These are phyloP conservation scores for Talaromyces piceae DNA, from an alignment of 2,329 filamentous ascomycete species.

Conservation along the genomic window DNA sequence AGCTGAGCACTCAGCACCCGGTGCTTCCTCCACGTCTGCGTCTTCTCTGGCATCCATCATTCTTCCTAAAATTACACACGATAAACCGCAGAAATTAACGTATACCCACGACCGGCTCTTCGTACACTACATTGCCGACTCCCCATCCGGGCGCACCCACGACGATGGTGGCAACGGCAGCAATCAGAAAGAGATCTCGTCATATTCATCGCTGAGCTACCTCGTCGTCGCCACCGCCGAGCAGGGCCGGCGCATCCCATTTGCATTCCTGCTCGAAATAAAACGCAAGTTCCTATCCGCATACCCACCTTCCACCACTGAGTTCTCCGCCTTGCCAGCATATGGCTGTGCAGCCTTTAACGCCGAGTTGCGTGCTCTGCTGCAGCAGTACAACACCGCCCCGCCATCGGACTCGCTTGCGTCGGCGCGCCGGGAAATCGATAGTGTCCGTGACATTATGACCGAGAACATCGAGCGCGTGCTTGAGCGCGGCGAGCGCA, in stretches of 20 bases:
- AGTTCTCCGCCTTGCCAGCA: conserved; percentile 71
- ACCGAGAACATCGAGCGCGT: conserved; percentile 89
- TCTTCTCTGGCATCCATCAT: conserved; percentile 87
- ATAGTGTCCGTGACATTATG: conserved; percentile 88
- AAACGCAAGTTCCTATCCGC: conserved; percentile 75
- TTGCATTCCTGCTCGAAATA: conserved; percentile 85
- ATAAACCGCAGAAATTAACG: conserved; percentile 74
- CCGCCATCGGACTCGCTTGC: conserved; percentile 71
- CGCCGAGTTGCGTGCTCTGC: conserved; percentile 62
- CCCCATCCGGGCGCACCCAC: conserved; percentile 56
- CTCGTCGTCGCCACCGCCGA: conserved; percentile 77
- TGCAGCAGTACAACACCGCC: conserved; percentile 78
- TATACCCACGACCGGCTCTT: conserved; percentile 88
- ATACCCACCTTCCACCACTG: conserved; percentile 58
- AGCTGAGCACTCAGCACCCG: conserved; percentile 81
- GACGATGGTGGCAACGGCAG: conserved; percentile 7
- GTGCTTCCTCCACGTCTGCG: conserved; percentile 73
- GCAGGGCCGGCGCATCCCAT: conserved; percentile 80
- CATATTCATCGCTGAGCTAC: conserved; percentile 79
- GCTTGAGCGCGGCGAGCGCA: conserved; percentile 82
- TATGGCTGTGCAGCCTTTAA: conserved; percentile 92
- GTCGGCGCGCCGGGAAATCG: conserved; percentile 82
- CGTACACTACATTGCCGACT: conserved; percentile 91
- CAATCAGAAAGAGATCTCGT: conserved; percentile 39
- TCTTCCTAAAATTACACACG: conserved; percentile 88